These are phyloP conservation scores for Fusarium avenaceum DNA, from an alignment of 2,329 filamentous ascomycete genomes.

Conservation along the genomic window DNA sequence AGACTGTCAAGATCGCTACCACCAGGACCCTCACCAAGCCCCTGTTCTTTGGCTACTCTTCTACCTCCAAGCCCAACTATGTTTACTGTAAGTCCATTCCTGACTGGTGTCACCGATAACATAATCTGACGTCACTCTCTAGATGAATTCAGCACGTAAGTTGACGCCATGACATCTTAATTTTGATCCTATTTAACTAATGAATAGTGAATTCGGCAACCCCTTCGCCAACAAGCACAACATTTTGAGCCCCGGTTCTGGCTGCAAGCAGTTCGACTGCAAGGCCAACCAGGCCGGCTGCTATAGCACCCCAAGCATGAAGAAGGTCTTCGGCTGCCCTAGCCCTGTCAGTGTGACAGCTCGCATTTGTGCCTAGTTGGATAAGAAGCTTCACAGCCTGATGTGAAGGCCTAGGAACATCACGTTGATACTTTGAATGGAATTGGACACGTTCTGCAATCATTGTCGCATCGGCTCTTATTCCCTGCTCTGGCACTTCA, in stretches of 20 bases:
- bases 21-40: slow-evolving; percentile 54
- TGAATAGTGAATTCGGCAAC: slow-evolving; percentile 54
- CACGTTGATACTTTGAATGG: no score
- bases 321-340: slow-evolving; percentile 59
- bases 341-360: slow-evolving; percentile 56
- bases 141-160: slow-evolving; percentile 58
- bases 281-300: slow-evolving; percentile 52
- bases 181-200: background rate
- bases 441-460: no score
- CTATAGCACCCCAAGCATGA: slow-evolving; percentile 56
- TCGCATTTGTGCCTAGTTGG: slow-evolving; percentile 47
- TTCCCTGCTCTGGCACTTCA: no score
- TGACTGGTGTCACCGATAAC: no score
- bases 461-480: no score
- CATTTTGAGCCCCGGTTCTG: slow-evolving; percentile 53
- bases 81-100: slow-evolving; percentile 60
- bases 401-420: no score
- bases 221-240: slow-evolving; percentile 57
- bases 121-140: slow-evolving; percentile 9
- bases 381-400: no score
- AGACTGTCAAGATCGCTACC: slow-evolving; percentile 58
- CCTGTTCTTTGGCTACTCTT: slow-evolving; percentile 61
- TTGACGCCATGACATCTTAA: fast-evolving
- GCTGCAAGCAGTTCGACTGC: slow-evolving; percentile 58
- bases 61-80: slow-evolving; percentile 53